Base-by-base conservation (phyloP, 2,329 filamentous ascomycete genomes). In the Lizonia empirigonia region DNA sequence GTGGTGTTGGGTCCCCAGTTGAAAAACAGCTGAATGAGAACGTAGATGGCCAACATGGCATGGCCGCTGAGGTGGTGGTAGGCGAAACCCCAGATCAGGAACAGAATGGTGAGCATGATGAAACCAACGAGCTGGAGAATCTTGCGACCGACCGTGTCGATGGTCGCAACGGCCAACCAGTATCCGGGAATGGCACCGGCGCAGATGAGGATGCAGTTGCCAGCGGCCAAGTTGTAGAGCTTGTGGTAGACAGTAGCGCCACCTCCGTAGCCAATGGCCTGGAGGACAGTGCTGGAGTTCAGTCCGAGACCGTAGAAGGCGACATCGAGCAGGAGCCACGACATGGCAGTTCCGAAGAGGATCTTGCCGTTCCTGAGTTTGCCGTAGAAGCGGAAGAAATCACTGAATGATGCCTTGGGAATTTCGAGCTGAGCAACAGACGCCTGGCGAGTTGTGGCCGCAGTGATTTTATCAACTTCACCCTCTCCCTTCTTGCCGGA, bases 121-220 rank as follows among this genome's bases (percentile, higher is more conserved):
- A 72, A 72, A 20, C 69, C 69, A 18, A 64, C 57, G 7, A 71
- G 60, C 35, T 72, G 69, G 10, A 72, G 68, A 12, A 67, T 67
- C 49, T 68, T 68, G 44, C 69, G 87, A 50, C 89, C 89, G 18
- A 91, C 68, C 1, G 81, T 88, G 71, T 92, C 89, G 48, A 91
- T 84, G 5, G 83, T 71, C 7, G 64, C 66, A 7, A 71, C 66
- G 1, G 68, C 67, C 15, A 72, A 81, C 89, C 88, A 92, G 79
- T 91, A 92, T 16, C 89, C 89, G 0, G 89, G 89, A 22, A 92
- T 89, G 44, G 89, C 86, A 55, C 89, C 89, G 10, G 89, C 89
- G 48, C 88, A 84, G 61, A 91, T 84, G 45, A 92, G 82, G 64
- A 92, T 90, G 63, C 91, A 76, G 76, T 92, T 91, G 27, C 89